Evolutionary conservation across 2,329 filamentous ascomycete species (phyloP).

Genomic region (Aspergillus tanneri): DNA sequence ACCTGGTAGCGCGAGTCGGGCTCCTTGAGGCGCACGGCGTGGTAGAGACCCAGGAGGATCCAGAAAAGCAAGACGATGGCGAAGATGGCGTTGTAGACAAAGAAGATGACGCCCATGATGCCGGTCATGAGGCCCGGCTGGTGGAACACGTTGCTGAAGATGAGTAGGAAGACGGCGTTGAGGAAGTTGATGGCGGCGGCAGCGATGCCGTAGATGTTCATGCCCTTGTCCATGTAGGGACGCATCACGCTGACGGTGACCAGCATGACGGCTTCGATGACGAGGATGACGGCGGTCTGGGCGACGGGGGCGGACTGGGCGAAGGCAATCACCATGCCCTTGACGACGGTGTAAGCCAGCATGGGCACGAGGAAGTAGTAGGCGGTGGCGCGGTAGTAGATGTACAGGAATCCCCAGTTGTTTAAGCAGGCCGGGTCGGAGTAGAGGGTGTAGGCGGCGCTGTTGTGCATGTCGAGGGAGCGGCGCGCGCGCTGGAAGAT

Average conservation of each 20-base stretch:
- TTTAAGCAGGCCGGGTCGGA: slow-evolving; percentile 87
- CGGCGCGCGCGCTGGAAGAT: slow-evolving; percentile 83
- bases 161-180: slow-evolving; percentile 81
- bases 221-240: slow-evolving; percentile 98
- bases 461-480: slow-evolving; percentile 86
- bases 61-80: slow-evolving; percentile 78
- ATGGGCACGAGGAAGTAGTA: slow-evolving; percentile 89
- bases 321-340: slow-evolving; percentile 83
- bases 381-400: slow-evolving; percentile 90
- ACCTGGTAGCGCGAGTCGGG: slow-evolving; percentile 90
- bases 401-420: slow-evolving; percentile 97
- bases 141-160: slow-evolving; percentile 83
- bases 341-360: slow-evolving; percentile 73
- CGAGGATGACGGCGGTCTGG: slow-evolving; percentile 76
- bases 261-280: slow-evolving; percentile 76
- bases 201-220: slow-evolving; percentile 90
- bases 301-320: slow-evolving; percentile 67
- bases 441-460: slow-evolving; percentile 93
- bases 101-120: slow-evolving; percentile 84
- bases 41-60: slow-evolving; percentile 71
- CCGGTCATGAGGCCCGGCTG: slow-evolving; percentile 79
- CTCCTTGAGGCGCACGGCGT: slow-evolving; percentile 85
- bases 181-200: slow-evolving; percentile 87
- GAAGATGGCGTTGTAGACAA: slow-evolving; percentile 81
- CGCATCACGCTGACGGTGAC: slow-evolving; percentile 76